Base-by-base conservation (phyloP, 345 rosid genomes). In the Leavenworthia alabamica region DNA sequence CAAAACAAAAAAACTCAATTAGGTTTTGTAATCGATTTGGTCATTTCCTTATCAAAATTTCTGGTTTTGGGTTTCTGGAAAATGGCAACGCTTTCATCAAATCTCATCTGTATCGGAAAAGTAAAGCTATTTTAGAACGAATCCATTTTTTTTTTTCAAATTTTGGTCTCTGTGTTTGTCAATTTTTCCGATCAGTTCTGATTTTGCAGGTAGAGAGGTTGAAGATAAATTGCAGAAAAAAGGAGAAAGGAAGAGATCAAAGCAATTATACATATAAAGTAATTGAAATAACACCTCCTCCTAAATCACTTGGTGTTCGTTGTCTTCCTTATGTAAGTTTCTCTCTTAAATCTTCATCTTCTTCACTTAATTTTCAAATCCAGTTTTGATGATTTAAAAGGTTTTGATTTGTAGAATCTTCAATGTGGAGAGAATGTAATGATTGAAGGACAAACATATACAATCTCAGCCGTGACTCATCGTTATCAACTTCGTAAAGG, bases 401-500 rank as follows among this genome's bases (percentile, higher is more conserved):
- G 7, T 11, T 27, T 16, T 47, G 33, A 6, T 37, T 37, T 48
- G 79, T 88, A 89, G 98, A 86, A 86, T 64, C 69, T 89, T 82
- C 94, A 89, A 50, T 80, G 95, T 14, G 98, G 96, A 40, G 91
- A 86, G 72, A 85, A 87, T 22, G 96, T 89, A 67, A 89, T 86
- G 10, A 86, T 89, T 0, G 89, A 89, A 81, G 98, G 95, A 26
- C 95, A 80, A 47, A 71, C 85, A 4, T 89, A 92, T 27, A 92
- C 88, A 6, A 79, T 92, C 52, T 81, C 90, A 0, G 82, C 93
- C 0, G 95, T 89, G 53, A 86, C 93, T 56, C 83, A 92, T 31
- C 85, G 96, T 2, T 92, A 89, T 77, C 93, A 86, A 73, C 93
- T 89, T 40, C 83, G 95, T 17, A 92, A 86, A 77, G 98, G 95